Percentiles rank a stretch among this genome's conserved stretches.
phyloP scores from a whole-genome alignment of 2,329 filamentous ascomycete genomes.

The Fusarium dlaminii region DNA sequence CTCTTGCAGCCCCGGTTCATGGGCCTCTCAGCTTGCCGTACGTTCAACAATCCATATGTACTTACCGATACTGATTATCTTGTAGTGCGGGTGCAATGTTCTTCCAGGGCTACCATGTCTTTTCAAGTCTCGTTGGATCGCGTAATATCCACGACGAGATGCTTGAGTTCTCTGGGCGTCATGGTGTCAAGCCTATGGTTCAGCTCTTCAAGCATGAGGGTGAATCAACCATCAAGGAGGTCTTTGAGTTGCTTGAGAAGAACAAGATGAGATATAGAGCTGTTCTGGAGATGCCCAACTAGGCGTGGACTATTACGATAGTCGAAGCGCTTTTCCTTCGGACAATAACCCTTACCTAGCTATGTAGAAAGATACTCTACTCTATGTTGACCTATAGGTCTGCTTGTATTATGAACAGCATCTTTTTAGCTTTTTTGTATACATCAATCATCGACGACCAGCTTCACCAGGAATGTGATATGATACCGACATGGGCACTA shows the following conservation, averaged over 20 bases:
- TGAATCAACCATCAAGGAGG: not conserved
- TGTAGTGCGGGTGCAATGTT: not conserved
- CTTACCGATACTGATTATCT: not conserved
- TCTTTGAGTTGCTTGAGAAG: not conserved
- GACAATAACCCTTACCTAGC: not conserved
- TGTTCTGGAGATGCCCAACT: not conserved
- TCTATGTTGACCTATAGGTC: not conserved
- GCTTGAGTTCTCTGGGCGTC: not conserved
- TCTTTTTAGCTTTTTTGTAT: not conserved
- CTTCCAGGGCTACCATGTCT: conserved; percentile 4
- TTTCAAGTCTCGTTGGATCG: conserved; percentile 1
- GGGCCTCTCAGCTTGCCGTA: not conserved
- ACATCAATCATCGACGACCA: rapidly evolving
- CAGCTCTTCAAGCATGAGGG: conserved; percentile 7
- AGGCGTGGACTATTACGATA: rapidly evolving
- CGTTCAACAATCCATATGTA: rapidly evolving
- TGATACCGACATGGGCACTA: rapidly evolving
- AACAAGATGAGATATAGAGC: conserved; percentile 16
- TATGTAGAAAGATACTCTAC: rapidly evolving
- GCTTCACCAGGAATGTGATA: rapidly evolving
- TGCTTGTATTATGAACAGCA: not conserved
- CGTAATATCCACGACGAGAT: conserved; percentile 4
- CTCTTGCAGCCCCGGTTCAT: not conserved
- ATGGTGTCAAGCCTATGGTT: not conserved
- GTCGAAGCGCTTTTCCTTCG: not conserved